These are phyloP conservation scores for Suhomyces prunicola DNA, from an alignment of 805 yeast species.

Conservation along the genomic window DNA sequence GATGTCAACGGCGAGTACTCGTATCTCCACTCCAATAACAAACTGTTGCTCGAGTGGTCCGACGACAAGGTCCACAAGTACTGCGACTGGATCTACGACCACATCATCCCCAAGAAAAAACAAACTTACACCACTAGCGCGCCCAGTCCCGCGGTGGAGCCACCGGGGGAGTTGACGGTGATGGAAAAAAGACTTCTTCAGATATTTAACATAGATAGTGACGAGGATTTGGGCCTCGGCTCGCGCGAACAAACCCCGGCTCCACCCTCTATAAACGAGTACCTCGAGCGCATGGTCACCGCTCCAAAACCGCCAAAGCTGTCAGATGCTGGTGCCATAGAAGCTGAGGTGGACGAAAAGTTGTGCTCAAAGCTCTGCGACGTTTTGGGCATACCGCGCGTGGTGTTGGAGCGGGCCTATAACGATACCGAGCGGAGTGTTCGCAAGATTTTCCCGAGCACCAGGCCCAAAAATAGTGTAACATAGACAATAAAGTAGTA, in stretches of 20 bases:
- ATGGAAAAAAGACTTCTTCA: conserved; percentile 31
- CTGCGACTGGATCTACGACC: conserved; percentile 48
- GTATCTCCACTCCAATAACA: conserved; percentile 10
- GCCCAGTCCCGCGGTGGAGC: conserved; percentile 4
- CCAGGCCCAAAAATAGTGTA: neutral
- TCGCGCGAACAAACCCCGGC: neutral
- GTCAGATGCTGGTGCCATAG: neutral
- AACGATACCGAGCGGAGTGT: neutral
- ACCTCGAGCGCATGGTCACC: neutral
- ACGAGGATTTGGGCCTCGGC: neutral
- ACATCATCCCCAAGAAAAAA: conserved; percentile 21
- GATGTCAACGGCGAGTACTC: conserved; percentile 18
- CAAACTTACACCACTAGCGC: conserved; percentile 7
- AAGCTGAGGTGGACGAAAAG: neutral
- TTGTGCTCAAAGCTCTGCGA: neutral
- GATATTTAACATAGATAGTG: conserved; percentile 26
- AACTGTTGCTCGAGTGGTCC: conserved; percentile 46
- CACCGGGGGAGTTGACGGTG: conserved; percentile 17
- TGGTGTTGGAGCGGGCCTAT: neutral
- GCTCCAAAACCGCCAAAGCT: neutral
- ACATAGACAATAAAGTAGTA: neutral
- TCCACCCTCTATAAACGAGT: neutral
- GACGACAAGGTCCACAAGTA: conserved; percentile 45
- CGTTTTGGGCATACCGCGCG: neutral
- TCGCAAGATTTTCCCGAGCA: neutral